Evolutionary conservation across 371 early-diverging fungal genomes (phyloP), one percentile per base, ranked within the genome.

Genomic region (Choanephora cucurbitarum): DNA sequence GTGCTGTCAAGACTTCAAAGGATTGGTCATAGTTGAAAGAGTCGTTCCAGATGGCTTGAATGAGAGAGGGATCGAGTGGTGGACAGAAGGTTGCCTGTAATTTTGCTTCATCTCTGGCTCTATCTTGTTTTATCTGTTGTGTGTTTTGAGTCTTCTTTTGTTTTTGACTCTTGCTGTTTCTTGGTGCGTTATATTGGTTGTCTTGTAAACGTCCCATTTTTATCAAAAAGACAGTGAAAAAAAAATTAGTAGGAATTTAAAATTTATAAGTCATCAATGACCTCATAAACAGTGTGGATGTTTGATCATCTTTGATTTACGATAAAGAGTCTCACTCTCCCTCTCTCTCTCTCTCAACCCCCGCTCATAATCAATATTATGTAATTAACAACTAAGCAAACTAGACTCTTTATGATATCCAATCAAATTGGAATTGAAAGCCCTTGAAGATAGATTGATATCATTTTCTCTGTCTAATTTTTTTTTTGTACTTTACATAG

Each of bases 21-120:
- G 60, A 51, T 3, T 34, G 21, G 21, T 55, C 54, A 45, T 62
- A 69, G 13, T 62, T 49, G 18, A 48, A 47, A 11, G 62, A 59
- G 24, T 65, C 70, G 34, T 55, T 62, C 70, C 70, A 69, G 19
- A 69, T 62, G 32, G 62, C 60, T 34, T 51, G 56, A 47, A 69
- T 49, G 32, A 69, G 58, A n/a, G 62, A 62, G 19, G 59, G 34
- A 11, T 69, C 70, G 1, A 69, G 24, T 32, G 70, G 62, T 19
- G 70, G 66, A 44, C 62, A 69, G 34, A 66, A 66, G 0, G 52
- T 32, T 32, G 62, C 46, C 40, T 62, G 57, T 32, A 62, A 17
- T 33, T 53, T 57, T 3, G 52, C 57, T 44, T 57, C 63, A 21
- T 49, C 57, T 19, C 37, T 39, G 10, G 44, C 40, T 42, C 54